Base-by-base conservation (phyloP, 345 rosid species). In the Heritiera littoralis region DNA sequence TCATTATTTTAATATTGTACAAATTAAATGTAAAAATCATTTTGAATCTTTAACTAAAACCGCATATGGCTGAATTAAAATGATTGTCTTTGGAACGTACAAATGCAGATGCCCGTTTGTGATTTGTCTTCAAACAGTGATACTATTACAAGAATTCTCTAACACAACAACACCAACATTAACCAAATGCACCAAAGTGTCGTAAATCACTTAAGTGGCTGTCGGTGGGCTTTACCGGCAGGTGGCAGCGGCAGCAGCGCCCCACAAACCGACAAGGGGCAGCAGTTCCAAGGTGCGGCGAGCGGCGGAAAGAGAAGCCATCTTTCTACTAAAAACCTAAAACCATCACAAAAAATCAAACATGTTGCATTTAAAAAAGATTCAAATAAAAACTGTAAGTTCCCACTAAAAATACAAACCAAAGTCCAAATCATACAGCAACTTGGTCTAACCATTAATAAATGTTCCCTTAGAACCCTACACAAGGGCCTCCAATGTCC, bases 271-370 rank as follows among this genome's bases (percentile, higher is more conserved):
- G 89, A 89, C 89, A 91, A 87, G 73, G n/a, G 28, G 82, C 89
- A 83, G 76, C 88, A 88, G 88, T 84, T 86, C 88, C 89, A 84
- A 89, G 92, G 91, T 87, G 90, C 90, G 94, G 91, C 94, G 87
- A 82, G 88, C 92, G 92, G 94, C 90, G 92, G 90, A 88, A 83
- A 78, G 82, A 49, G 13, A 4, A 13, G 12, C 51, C 48, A 38
- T 20, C 14, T 72, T 35, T 51, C 13, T 52, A 32, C 23, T 49
- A 12, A 68, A 20, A 35, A 35, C 3, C 38, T 35, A 70, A 12
- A 30, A 1, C 23, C 17, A 66, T 40, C 66, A 17, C 67, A 48
- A 66, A 80, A 77, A 83, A 35, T 83, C 78, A 80, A 72, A 76
- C 78, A 71, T 51, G 9, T 72, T n/a, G 18, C 20, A 56, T 48